phyloP scores from a whole-genome alignment of 805 yeast species.

The Suhomyces kilbournensis region DNA sequence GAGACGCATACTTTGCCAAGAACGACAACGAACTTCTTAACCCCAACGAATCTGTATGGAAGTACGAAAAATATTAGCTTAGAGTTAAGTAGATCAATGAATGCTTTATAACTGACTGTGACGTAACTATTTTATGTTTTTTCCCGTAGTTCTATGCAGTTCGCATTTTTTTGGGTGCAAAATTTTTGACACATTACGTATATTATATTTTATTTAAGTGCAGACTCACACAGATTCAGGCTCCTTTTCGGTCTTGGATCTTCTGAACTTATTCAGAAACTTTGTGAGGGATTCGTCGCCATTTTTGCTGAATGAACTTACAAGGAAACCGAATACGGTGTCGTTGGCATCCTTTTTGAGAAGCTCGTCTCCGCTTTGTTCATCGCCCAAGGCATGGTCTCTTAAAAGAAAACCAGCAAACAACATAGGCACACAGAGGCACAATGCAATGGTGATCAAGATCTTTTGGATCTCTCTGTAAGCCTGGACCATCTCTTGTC shows the following conservation, averaged over 20 bases:
- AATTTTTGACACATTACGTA: neutral
- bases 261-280: neutral
- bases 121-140: too few species aligned
- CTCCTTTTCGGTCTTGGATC: neutral
- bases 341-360: neutral
- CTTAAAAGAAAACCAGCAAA: slow-evolving; percentile 9
- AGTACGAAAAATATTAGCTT: slow-evolving; percentile 36
- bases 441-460: slow-evolving; percentile 5
- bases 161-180: neutral
- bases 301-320: neutral
- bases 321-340: neutral
- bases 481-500: slow-evolving; percentile 6
- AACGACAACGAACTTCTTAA: slow-evolving; percentile 44
- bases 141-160: too few species aligned
- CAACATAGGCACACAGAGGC: slow-evolving; percentile 12
- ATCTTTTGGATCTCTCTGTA: slow-evolving; percentile 10
- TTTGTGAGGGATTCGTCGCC: neutral
- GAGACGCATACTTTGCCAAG: slow-evolving; percentile 26
- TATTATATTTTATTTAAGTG: neutral
- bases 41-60: slow-evolving; percentile 44
- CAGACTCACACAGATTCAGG: neutral
- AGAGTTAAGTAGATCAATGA: neutral
- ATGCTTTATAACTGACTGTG: too few species aligned
- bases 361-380: slow-evolving; percentile 11
- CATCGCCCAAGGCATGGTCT: slow-evolving; percentile 8